Percentiles rank a stretch among this genome's conserved stretches.
Conservation (phyloP, 1,284 basidiomycete species). For the Ganoderma sinense region DNA sequence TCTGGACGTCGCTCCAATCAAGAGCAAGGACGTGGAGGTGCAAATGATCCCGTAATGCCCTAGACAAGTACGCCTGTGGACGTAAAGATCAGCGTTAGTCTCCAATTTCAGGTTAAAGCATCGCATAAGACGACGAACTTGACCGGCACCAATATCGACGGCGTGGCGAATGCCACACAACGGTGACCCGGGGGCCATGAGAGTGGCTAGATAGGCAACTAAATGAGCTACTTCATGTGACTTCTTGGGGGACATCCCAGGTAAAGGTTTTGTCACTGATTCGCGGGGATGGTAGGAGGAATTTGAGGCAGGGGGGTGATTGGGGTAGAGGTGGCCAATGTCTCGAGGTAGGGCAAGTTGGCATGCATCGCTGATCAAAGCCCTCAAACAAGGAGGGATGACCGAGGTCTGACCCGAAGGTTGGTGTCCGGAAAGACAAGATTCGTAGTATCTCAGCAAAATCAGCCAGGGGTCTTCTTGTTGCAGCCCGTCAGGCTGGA, state of each 20-base stretch:
- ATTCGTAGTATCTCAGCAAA: slow-evolving; percentile 35
- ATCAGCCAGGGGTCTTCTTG: slow-evolving; percentile 27
- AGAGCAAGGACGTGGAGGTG: slow-evolving; percentile 56
- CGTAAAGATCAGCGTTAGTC: slow-evolving; percentile 5
- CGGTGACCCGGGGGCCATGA: slow-evolving; percentile 33
- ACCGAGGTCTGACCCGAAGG: neutral
- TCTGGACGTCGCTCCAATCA: slow-evolving; percentile 54
- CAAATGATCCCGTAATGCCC: slow-evolving; percentile 45
- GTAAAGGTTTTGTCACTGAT: slow-evolving; percentile 4
- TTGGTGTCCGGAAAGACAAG: slow-evolving; percentile 2
- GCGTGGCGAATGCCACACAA: slow-evolving; percentile 41
- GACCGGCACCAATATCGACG: slow-evolving; percentile 63
- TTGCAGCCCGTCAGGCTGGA: neutral
- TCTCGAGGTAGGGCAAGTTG: slow-evolving; percentile 28
- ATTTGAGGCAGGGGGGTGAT: slow-evolving; percentile 11
- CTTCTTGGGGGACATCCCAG: slow-evolving; percentile 64
- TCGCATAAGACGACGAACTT: slow-evolving; percentile 44
- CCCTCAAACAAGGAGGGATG: slow-evolving; percentile 21
- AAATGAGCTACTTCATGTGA: slow-evolving; percentile 58
- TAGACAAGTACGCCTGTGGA: slow-evolving; percentile 57
- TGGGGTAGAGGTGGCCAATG: neutral
- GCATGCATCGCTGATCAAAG: slow-evolving; percentile 26
- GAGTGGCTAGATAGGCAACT: slow-evolving; percentile 45
- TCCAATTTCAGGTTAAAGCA: neutral
- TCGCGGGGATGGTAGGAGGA: neutral